phyloP scores from a whole-genome alignment of 73 alveolate species.

The Paramecium pentaurelia region DNA sequence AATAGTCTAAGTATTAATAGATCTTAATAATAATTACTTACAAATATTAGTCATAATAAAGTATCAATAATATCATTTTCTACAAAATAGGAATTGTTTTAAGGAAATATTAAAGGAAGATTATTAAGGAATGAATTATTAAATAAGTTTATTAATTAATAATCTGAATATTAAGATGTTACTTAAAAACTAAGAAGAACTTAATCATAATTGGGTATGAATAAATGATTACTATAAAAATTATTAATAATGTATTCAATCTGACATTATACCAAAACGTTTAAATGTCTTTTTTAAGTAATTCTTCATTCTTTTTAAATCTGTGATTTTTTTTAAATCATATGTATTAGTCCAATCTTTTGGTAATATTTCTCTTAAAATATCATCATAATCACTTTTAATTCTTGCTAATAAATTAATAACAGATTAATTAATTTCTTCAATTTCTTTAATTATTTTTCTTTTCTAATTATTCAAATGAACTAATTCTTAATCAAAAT shows the following conservation, averaged over 20 bases:
- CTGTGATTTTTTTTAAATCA: slow-evolving; percentile 55
- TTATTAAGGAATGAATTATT: neutral
- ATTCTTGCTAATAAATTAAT: slow-evolving; percentile 2
- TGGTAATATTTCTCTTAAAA: slow-evolving; percentile 41
- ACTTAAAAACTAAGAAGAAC: neutral
- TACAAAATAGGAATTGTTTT: neutral
- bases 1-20: neutral
- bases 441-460: slow-evolving; percentile 34
- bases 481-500: slow-evolving; percentile 34
- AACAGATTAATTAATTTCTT: slow-evolving; percentile 48
- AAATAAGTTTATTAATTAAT: neutral
- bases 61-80: neutral
- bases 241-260: neutral
- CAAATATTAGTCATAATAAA: neutral
- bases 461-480: slow-evolving; percentile 48
- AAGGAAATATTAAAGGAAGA: neutral
- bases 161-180: neutral
- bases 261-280: slow-evolving; percentile 59
- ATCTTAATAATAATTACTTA: neutral
- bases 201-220: neutral
- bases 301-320: slow-evolving; percentile 53
- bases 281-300: slow-evolving; percentile 54
- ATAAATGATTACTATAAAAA: neutral
- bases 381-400: slow-evolving; percentile 59
- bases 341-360: slow-evolving; percentile 53